Evolutionary conservation across 1,139 yeast species (phyloP).

Genomic region (Saccharomyces hybrid): DNA sequence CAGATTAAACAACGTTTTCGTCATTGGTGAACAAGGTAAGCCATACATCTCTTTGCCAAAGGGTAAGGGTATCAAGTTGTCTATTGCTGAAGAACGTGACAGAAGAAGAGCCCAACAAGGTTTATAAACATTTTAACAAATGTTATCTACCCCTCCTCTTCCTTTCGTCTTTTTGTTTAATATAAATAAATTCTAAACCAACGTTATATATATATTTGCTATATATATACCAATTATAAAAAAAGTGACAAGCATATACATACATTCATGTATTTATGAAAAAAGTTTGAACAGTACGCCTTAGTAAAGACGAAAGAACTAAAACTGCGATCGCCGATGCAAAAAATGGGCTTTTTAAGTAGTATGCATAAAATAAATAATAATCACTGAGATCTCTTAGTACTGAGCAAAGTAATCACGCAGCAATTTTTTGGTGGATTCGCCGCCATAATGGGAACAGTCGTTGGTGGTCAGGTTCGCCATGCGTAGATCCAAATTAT

Average conservation of each 20-base stretch:
- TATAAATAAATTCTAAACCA: neutral
- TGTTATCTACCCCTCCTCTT: neutral
- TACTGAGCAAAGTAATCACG: conserved; percentile 33
- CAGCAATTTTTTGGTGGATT: conserved; percentile 42
- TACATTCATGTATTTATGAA: neutral
- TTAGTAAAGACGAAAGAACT: neutral
- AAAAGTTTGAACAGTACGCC: neutral
- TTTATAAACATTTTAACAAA: conserved; percentile 22
- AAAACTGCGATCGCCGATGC: neutral
- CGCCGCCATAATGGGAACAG: conserved; percentile 42
- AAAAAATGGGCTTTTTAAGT: neutral
- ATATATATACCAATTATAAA: conserved; percentile 1
- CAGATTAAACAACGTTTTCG: conserved; percentile 93
- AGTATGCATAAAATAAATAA: neutral
- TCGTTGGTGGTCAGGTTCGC: conserved; percentile 23
- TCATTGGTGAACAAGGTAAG: conserved; percentile 96
- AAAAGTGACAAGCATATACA: conserved; percentile 3
- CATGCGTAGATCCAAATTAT: conserved; percentile 10
- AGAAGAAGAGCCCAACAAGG: conserved; percentile 78
- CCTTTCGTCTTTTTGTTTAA: neutral
- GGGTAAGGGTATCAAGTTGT: conserved; percentile 99
- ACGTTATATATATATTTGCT: neutral
- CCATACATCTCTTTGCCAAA: conserved; percentile 97
- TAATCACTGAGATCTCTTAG: neutral
- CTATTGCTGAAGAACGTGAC: conserved; percentile 99